Conservation (phyloP, 2,329 filamentous ascomycete species). For the Lojkania enalia region DNA sequence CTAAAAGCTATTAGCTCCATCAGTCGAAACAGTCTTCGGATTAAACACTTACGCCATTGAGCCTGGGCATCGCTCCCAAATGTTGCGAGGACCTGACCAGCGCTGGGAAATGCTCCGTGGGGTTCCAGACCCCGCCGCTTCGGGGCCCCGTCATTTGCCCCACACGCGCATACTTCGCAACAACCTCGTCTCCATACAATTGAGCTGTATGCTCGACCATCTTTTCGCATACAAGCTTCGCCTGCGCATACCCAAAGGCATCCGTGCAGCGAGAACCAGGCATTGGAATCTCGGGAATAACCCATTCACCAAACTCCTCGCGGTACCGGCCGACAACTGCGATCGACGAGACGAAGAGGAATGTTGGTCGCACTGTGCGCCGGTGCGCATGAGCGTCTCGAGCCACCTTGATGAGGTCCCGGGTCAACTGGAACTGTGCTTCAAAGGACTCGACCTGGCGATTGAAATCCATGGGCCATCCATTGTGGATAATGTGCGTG, state of each 20-base stretch:
- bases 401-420: neutral
- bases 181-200: neutral
- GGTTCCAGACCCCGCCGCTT: constrained; percentile 7
- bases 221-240: constrained; percentile 12
- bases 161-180: constrained; percentile 3
- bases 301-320: neutral
- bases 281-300: neutral
- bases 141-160: constrained; percentile 9
- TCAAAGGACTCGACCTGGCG: neutral
- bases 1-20: neutral
- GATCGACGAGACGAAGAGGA: constrained; percentile 49
- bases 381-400: neutral
- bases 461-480: constrained; percentile 59
- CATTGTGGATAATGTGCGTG: constrained; percentile 58
- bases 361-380: constrained; percentile 14
- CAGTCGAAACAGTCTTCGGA: no score
- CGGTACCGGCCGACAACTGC: constrained; percentile 41
- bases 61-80: constrained; percentile 1
- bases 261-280: neutral
- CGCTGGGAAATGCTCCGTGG: constrained; percentile 10
- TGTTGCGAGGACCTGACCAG: constrained; percentile 9
- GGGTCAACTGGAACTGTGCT: neutral
- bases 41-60: constrained; percentile 10
- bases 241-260: constrained; percentile 8
- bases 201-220: constrained; percentile 2